These are phyloP conservation scores for Neonectria neomacrospora DNA, from an alignment of 2,329 filamentous ascomycete genomes.

Conservation along the genomic window DNA sequence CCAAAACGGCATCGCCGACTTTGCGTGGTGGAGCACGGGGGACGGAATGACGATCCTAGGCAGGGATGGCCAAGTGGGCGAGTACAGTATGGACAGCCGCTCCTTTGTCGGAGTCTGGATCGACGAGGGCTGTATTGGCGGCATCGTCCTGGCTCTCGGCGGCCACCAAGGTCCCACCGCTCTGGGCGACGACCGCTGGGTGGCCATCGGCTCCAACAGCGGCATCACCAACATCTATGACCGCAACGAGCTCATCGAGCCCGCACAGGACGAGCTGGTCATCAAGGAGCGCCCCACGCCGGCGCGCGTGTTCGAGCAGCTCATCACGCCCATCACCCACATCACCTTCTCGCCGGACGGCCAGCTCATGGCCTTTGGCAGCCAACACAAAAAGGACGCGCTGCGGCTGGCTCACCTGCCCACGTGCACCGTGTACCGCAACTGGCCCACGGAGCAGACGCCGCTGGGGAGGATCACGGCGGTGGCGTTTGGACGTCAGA, in stretches of 20 bases:
- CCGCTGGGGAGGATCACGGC: constrained; percentile 85
- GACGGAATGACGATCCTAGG: constrained; percentile 84
- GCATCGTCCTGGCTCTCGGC: constrained; percentile 83
- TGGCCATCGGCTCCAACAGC: constrained; percentile 85
- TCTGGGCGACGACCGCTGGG: constrained; percentile 86
- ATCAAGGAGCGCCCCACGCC: constrained; percentile 78
- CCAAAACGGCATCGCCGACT: constrained; percentile 85
- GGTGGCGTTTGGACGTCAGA: constrained; percentile 74
- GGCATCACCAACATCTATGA: constrained; percentile 97
- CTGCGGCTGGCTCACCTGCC: constrained; percentile 89
- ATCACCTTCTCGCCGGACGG: constrained; percentile 88
- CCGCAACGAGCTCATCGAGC: constrained; percentile 70
- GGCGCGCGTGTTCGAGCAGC: constrained; percentile 79
- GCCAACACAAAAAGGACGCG: constrained; percentile 88
- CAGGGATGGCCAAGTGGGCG: constrained; percentile 88
- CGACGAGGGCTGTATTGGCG: constrained; percentile 89
- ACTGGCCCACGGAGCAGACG: constrained; percentile 94
- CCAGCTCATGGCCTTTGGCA: constrained; percentile 88
- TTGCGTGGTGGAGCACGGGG: constrained; percentile 91
- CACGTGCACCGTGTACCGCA: constrained; percentile 92
- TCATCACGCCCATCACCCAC: constrained; percentile 85
- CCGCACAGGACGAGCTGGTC: constrained; percentile 54
- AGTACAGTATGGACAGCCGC: constrained; percentile 79
- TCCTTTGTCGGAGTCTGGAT: constrained; percentile 85
- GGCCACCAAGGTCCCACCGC: constrained; percentile 69